A percentile compares a stretch with the other conserved stretches of the same genome.
Evolutionary conservation across 2,329 filamentous ascomycete species (phyloP).

Genomic region (Xylariales sp.): DNA sequence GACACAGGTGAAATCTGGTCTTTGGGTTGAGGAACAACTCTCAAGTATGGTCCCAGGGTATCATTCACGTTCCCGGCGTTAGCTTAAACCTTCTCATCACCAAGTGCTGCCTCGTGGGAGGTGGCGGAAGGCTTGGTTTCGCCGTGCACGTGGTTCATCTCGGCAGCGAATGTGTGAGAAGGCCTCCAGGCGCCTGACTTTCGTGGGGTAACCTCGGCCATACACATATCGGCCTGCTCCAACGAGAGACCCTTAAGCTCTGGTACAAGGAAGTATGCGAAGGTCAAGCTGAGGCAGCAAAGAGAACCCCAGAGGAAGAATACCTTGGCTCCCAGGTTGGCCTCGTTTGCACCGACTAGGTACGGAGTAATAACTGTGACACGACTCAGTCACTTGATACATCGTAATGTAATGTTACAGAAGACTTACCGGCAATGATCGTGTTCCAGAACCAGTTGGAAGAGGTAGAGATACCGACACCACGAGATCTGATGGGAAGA

Average conservation of each 20-base stretch:
- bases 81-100: constrained; percentile 27
- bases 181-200: constrained; percentile 28
- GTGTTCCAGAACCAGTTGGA: constrained; percentile 93
- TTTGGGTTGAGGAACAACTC: not conserved
- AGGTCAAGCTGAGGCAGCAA: constrained; percentile 55
- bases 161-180: constrained; percentile 29
- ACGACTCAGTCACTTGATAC: not conserved
- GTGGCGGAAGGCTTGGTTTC: constrained; percentile 17
- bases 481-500: constrained; percentile 80
- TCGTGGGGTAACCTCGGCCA: constrained; percentile 43
- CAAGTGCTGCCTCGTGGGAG: constrained; percentile 12
- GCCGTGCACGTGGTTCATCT: constrained; percentile 24
- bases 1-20: too few relatives aligned
- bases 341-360: constrained; percentile 56
- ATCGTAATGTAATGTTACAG: not conserved
- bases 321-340: constrained; percentile 63
- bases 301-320: constrained; percentile 74
- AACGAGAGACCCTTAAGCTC: constrained; percentile 74
- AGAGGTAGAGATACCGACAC: constrained; percentile 80
- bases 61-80: too few relatives aligned
- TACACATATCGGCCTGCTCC: constrained; percentile 67
- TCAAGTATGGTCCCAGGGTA: too few relatives aligned
- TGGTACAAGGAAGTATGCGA: constrained; percentile 68
- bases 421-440: constrained; percentile 43
- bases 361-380: constrained; percentile 63